A percentile compares a stretch with the other conserved stretches of the same genome.
Conservation (phyloP, 805 yeast genomes). For the Candida easanensis region DNA sequence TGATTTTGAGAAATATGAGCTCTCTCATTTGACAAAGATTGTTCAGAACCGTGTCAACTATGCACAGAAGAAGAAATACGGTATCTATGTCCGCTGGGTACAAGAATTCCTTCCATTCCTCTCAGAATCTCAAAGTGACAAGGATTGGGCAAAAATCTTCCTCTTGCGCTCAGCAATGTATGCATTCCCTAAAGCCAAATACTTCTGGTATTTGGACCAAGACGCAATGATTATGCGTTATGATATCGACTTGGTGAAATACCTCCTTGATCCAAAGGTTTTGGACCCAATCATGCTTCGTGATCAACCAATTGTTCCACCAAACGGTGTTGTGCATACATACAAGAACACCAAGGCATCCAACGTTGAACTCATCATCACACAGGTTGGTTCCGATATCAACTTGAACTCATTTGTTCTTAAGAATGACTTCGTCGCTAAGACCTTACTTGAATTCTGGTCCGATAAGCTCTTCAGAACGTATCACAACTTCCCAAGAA, state of each 20-base stretch:
- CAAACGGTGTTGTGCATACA: slow-evolving; percentile 65
- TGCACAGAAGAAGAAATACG: slow-evolving; percentile 78
- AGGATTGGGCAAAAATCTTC: slow-evolving; percentile 62
- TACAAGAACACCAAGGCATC: slow-evolving; percentile 56
- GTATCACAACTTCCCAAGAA: slow-evolving; percentile 54
- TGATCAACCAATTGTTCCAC: slow-evolving; percentile 73
- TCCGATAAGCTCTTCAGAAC: slow-evolving; percentile 65
- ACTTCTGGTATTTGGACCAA: slow-evolving; percentile 85
- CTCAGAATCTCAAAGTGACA: slow-evolving; percentile 39
- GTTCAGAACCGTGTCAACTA: slow-evolving; percentile 88
- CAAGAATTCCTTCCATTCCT: slow-evolving; percentile 76
- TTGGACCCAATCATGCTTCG: slow-evolving; percentile 62
- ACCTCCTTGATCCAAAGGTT: slow-evolving; percentile 57
- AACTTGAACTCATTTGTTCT: slow-evolving; percentile 73
- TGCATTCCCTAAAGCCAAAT: slow-evolving; percentile 88
- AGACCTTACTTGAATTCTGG: slow-evolving; percentile 77
- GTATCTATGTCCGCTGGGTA: slow-evolving; percentile 78
- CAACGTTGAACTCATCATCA: slow-evolving; percentile 56
- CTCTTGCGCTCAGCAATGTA: slow-evolving; percentile 84
- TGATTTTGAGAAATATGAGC: slow-evolving; percentile 66
- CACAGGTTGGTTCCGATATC: slow-evolving; percentile 65
- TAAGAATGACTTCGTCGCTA: slow-evolving; percentile 58
- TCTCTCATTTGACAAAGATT: slow-evolving; percentile 58
- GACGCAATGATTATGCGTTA: slow-evolving; percentile 74
- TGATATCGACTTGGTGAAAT: slow-evolving; percentile 55